Conservation (phyloP, 441 rosid species). For the Erodium chrysanthum region DNA sequence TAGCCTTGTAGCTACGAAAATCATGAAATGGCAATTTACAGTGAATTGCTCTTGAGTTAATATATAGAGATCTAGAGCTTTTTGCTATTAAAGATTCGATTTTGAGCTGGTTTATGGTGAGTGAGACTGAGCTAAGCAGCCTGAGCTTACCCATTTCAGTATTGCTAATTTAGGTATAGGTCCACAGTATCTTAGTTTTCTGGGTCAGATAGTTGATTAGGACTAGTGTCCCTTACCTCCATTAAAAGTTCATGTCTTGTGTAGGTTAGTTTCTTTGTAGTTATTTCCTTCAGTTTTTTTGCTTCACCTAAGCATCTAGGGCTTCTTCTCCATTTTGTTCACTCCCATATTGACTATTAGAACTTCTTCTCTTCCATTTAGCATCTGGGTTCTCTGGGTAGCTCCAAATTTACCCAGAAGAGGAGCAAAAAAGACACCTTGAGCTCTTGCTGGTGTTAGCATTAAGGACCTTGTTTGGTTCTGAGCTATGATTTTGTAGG, state of each 20-base stretch:
- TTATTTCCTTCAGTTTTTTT: neutral
- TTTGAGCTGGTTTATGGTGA: constrained; percentile 4
- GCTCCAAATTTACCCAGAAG: neutral
- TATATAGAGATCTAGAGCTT: neutral
- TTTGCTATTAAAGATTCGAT: neutral
- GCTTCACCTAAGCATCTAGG: neutral
- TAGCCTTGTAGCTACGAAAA: neutral
- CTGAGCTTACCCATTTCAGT: constrained; percentile 1
- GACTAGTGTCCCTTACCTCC: neutral
- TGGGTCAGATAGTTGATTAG: constrained; percentile 3
- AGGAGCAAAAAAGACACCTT: neutral
- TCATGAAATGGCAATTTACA: neutral
- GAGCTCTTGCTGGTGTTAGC: neutral
- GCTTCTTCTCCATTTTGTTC: neutral
- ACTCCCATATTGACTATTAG: too few species aligned
- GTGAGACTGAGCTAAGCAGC: constrained; percentile 1
- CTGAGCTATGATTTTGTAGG: constrained; percentile 2
- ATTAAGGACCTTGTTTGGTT: neutral
- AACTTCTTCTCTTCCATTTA: neutral
- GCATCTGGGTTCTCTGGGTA: neutral
- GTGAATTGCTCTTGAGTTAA: neutral
- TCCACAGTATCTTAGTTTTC: neutral
- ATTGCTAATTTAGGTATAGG: neutral
- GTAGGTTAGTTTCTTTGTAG: neutral
- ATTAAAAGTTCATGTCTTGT: neutral